Conservation (phyloP, 148 eudicot genomes). For the Rhododendron ovatum region DNA sequence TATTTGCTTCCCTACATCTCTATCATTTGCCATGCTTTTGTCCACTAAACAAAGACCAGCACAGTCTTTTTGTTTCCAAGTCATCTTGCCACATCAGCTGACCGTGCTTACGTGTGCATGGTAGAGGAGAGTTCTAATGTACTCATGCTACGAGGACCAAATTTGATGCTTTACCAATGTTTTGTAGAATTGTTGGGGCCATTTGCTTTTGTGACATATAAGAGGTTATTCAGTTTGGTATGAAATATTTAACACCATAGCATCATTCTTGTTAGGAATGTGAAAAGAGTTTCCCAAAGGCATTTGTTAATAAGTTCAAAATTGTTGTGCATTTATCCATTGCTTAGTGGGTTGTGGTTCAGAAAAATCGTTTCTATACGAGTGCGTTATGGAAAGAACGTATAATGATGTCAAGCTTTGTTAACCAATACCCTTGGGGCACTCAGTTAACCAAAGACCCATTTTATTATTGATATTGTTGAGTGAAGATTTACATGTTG, state of each 20-base stretch:
- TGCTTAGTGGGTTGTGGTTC: background rate
- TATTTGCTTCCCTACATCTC: conserved; percentile 42
- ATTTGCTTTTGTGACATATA: background rate
- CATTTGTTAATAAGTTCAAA: background rate
- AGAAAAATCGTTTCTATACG: background rate
- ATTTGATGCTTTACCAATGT: background rate
- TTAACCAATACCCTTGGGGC: background rate
- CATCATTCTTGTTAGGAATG: background rate
- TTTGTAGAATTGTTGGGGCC: background rate
- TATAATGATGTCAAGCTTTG: background rate
- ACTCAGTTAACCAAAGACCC: background rate
- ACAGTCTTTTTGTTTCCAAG: conserved; percentile 22
- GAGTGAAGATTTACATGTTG: background rate
- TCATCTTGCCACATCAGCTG: conserved; percentile 31
- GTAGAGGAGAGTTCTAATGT: background rate
- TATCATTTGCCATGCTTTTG: conserved; percentile 49
- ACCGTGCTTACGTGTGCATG: conserved; percentile 19
- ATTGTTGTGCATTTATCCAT: background rate
- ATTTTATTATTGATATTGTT: background rate
- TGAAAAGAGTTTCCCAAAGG: background rate
- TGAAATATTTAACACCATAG: background rate
- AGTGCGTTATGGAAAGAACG: background rate
- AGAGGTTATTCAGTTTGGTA: background rate
- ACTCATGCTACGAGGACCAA: background rate
- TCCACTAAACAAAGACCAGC: conserved; percentile 29